Conservation (phyloP, 2,329 filamentous ascomycete genomes). For the Metarhizium robertsii region DNA sequence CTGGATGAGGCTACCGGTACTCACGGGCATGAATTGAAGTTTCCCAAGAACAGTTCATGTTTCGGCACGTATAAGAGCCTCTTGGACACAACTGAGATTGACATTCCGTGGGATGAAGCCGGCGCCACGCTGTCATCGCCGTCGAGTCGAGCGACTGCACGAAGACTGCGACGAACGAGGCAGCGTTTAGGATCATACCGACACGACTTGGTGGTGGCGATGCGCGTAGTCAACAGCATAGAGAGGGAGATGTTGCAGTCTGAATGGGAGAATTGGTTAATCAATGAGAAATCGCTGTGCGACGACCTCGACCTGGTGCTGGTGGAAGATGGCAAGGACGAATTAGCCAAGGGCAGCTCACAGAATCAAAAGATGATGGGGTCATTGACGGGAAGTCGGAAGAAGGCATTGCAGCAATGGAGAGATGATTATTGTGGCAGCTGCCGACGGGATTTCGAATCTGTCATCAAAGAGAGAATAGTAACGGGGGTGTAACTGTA, state of each 20-base stretch:
- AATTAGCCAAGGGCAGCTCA: conserved; percentile 11
- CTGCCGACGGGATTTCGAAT: conserved; percentile 36
- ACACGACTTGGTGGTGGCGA: conserved; percentile 82
- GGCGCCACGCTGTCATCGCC: conserved; percentile 36
- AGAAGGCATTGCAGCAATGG: conserved; percentile 36
- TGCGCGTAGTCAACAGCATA: conserved; percentile 81
- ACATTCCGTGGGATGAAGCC: conserved; percentile 45
- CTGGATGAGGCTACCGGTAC: conserved; percentile 54
- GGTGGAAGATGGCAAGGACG: conserved; percentile 13
- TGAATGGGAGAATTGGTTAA: conserved; percentile 91
- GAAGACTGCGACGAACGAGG: conserved; percentile 66
- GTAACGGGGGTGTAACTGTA: conserved; percentile 12
- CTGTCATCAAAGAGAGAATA: conserved; percentile 21
- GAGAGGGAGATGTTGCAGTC: conserved; percentile 77
- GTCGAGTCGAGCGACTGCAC: conserved; percentile 44
- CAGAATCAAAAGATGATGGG: conserved; percentile 22
- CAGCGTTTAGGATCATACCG: conserved; percentile 76
- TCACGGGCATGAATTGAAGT: conserved; percentile 19
- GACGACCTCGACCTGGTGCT: conserved; percentile 47
- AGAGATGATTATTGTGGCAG: conserved; percentile 47
- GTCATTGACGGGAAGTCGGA: conserved; percentile 19
- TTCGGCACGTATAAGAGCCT: conserved; percentile 55
- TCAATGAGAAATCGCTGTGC: conserved; percentile 70
- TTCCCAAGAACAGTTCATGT: conserved; percentile 43
- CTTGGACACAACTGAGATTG: conserved; percentile 47